phyloP scores from a whole-genome alignment of 495 filamentous ascomycete genomes.

The Symbiotaphrina buchneri region DNA sequence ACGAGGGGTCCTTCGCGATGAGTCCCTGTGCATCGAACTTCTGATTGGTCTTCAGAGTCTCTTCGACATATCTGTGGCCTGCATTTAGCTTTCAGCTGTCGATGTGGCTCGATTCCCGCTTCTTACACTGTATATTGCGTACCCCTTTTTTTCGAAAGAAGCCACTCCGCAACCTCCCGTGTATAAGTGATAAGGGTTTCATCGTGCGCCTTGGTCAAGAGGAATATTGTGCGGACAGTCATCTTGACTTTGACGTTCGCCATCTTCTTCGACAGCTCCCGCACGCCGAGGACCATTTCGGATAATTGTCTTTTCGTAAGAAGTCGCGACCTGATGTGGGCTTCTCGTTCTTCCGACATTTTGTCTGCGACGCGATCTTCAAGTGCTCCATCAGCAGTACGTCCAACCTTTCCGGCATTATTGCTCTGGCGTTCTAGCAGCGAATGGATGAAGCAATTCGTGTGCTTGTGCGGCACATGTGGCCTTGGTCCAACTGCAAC shows the following conservation, averaged over 20 bases:
- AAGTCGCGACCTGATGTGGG: no score
- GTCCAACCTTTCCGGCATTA: no score
- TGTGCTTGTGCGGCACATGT: slow-evolving; percentile 21
- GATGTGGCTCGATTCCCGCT: not conserved
- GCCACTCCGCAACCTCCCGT: slow-evolving; percentile 56
- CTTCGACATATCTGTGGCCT: slow-evolving; percentile 38
- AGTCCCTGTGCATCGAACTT: slow-evolving; percentile 48
- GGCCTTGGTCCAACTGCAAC: slow-evolving; percentile 23
- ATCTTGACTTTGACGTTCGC: slow-evolving; percentile 59
- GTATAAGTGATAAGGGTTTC: slow-evolving; percentile 59
- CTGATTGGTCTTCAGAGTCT: slow-evolving; percentile 41
- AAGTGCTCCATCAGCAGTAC: not conserved
- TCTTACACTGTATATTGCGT: slow-evolving; percentile 46
- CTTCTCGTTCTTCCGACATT: slow-evolving; percentile 1
- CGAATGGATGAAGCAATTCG: slow-evolving; percentile 67
- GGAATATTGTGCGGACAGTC: slow-evolving; percentile 58
- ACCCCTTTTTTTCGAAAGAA: slow-evolving; percentile 54
- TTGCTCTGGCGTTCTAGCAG: slow-evolving; percentile 37
- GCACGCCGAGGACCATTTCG: slow-evolving; percentile 90
- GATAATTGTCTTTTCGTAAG: slow-evolving; percentile 83
- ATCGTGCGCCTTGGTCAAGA: slow-evolving; percentile 80
- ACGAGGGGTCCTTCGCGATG: slow-evolving; percentile 27
- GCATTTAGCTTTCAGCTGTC: not conserved
- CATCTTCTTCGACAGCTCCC: slow-evolving; percentile 71
- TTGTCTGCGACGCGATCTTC: not conserved